Conservation (phyloP, 768 basidiomycete genomes). For the Epithele typhae region DNA sequence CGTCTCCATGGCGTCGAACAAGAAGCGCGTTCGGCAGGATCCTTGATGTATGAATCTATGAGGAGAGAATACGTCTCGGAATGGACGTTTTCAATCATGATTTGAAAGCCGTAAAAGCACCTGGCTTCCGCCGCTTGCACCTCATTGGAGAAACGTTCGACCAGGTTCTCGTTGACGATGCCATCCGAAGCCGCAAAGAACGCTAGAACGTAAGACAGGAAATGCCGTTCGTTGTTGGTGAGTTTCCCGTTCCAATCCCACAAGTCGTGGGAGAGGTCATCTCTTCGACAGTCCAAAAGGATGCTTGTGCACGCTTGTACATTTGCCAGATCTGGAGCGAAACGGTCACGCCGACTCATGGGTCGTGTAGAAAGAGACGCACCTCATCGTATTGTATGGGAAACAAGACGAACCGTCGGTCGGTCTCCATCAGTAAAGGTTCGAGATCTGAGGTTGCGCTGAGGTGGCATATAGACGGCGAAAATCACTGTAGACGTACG, state of each 20-base stretch:
- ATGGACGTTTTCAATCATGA: conserved; percentile 99
- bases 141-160: conserved; percentile 91
- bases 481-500: conserved; percentile 20
- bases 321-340: conserved; percentile 87
- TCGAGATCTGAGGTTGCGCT: conserved; percentile 50
- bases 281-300: conserved; percentile 92
- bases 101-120: conserved; percentile 97
- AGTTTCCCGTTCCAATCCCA: conserved; percentile 83
- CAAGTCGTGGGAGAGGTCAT: conserved; percentile 81
- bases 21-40: conserved; percentile 64
- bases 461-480: not conserved
- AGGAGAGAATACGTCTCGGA: conserved; percentile 96
- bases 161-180: conserved; percentile 93
- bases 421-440: conserved; percentile 74
- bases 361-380: too few species aligned
- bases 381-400: conserved; percentile 93
- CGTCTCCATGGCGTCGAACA: conserved; percentile 92
- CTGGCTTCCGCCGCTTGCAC: conserved; percentile 91
- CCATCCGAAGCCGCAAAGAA: conserved; percentile 97
- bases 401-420: conserved; percentile 84
- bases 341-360: not conserved
- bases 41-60: conserved; percentile 93
- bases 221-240: conserved; percentile 79
- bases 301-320: conserved; percentile 94
- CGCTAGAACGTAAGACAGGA: conserved; percentile 88